Percentiles rank a stretch among this genome's conserved stretches.
These are phyloP conservation scores for Atkinsonella hypoxylon DNA, from an alignment of 2,329 filamentous ascomycete genomes.

Conservation along the genomic window DNA sequence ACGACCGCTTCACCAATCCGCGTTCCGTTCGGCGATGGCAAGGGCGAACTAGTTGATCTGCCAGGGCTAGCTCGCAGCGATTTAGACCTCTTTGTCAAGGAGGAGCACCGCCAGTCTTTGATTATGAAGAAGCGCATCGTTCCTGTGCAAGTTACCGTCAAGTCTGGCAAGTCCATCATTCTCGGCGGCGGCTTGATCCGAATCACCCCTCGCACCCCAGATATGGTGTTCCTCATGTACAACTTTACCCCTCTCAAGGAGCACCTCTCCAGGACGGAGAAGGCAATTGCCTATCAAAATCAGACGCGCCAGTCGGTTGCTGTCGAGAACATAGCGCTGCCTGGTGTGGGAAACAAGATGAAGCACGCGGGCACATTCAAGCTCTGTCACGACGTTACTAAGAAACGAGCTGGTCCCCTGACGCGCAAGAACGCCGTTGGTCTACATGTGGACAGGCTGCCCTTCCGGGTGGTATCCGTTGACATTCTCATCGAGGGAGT, in stretches of 20 bases:
- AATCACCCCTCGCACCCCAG: constrained; percentile 58
- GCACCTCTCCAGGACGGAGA: constrained; percentile 69
- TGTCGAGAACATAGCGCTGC: constrained; percentile 51
- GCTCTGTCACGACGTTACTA: constrained; percentile 75
- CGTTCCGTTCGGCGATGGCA: constrained; percentile 74
- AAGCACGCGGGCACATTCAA: constrained; percentile 62
- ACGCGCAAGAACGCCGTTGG: constrained; percentile 51
- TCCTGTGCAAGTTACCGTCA: constrained; percentile 62
- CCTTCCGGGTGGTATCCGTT: constrained; percentile 66
- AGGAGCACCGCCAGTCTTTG: constrained; percentile 52
- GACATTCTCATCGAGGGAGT: constrained; percentile 87
- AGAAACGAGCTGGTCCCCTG: constrained; percentile 60
- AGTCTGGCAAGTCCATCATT: constrained; percentile 66
- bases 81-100: constrained; percentile 58
- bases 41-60: constrained; percentile 85
- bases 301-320: constrained; percentile 44
- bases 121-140: constrained; percentile 69
- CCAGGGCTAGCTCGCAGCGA: constrained; percentile 70
- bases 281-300: constrained; percentile 62
- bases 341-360: constrained; percentile 46
- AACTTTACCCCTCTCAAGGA: constrained; percentile 69
- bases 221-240: constrained; percentile 63
- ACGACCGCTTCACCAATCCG: constrained; percentile 94
- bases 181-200: constrained; percentile 71
- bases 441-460: constrained; percentile 54